A percentile compares a stretch with the other conserved stretches of the same genome.
Evolutionary conservation across 176 grass and related monocot species (phyloP).

Genomic region (Oryza glumipatula): DNA sequence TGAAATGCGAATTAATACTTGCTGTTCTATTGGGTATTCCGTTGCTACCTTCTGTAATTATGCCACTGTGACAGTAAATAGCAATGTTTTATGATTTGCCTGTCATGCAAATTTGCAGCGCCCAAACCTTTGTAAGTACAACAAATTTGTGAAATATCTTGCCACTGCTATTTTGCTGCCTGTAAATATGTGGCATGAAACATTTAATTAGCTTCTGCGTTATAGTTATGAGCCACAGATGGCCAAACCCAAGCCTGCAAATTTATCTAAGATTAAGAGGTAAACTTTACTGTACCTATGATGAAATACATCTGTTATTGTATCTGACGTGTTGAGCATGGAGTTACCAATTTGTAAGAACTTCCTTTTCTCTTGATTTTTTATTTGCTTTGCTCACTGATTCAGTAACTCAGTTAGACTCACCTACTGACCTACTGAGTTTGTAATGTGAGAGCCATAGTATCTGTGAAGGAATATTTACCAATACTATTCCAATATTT

Average conservation of each 20-base stretch:
- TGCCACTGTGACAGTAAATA: neutral
- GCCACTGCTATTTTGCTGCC: neutral
- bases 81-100: neutral
- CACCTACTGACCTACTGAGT: conserved; percentile 11
- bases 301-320: neutral
- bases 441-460: neutral
- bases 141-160: neutral
- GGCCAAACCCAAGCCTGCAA: neutral
- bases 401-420: neutral
- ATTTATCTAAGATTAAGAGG: neutral
- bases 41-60: neutral
- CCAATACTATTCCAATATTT: conserved; percentile 3
- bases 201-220: neutral
- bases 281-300: neutral
- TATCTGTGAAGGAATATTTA: conserved; percentile 6
- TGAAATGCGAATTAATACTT: neutral
- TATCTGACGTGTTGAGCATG: conserved; percentile 6
- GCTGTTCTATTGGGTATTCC: conserved; percentile 8
- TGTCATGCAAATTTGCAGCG: conserved; percentile 22
- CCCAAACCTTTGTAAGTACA: neutral
- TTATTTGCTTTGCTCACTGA: conserved; percentile 6
- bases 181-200: neutral
- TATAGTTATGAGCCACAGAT: conserved; percentile 21
- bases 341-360: neutral
- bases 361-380: conserved; percentile 8